These are phyloP conservation scores for Biscutella laevigata DNA, from an alignment of 441 rosid genomes.

Conservation along the genomic window DNA sequence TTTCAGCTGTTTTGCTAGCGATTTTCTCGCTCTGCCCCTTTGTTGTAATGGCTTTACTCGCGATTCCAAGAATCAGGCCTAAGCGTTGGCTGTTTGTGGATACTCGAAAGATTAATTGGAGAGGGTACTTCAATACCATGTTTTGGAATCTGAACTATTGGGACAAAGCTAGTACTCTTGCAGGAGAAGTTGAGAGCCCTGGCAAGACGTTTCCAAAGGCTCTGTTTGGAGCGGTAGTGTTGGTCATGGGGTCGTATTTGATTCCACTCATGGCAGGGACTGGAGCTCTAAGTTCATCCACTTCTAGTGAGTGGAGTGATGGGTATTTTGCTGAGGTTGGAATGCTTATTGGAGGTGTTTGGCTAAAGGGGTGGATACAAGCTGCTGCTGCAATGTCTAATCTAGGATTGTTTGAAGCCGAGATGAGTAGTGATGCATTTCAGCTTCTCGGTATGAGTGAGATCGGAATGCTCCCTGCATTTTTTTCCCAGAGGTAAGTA, in stretches of 20 bases:
- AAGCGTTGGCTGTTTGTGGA: constrained; percentile 62
- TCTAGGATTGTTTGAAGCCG: constrained; percentile 87
- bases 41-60: constrained; percentile 53
- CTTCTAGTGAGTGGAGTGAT: constrained; percentile 49
- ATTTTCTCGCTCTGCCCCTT: constrained; percentile 72
- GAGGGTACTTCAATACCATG: constrained; percentile 74
- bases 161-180: constrained; percentile 94
- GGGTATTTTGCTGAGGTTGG: constrained; percentile 94
- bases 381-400: constrained; percentile 91
- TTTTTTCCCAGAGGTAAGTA: constrained; percentile 51
- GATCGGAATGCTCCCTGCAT: constrained; percentile 72
- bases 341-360: constrained; percentile 68
- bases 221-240: constrained; percentile 56
- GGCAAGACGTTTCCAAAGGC: constrained; percentile 88
- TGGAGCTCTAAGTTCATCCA: constrained; percentile 53
- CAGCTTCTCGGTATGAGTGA: constrained; percentile 95
- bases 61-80: constrained; percentile 61
- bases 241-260: constrained; percentile 69
- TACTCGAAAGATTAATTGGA: constrained; percentile 62
- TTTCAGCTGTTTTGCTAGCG: constrained; percentile 61
- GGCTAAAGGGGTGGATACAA: constrained; percentile 90
- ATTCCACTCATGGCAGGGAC: constrained; percentile 80
- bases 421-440: constrained; percentile 89
- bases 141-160: constrained; percentile 91
- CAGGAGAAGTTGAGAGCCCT: constrained; percentile 80